These are phyloP conservation scores for Lobosporangium transversale DNA, from an alignment of 192 early-diverging fungal genomes.

Conservation along the genomic window DNA sequence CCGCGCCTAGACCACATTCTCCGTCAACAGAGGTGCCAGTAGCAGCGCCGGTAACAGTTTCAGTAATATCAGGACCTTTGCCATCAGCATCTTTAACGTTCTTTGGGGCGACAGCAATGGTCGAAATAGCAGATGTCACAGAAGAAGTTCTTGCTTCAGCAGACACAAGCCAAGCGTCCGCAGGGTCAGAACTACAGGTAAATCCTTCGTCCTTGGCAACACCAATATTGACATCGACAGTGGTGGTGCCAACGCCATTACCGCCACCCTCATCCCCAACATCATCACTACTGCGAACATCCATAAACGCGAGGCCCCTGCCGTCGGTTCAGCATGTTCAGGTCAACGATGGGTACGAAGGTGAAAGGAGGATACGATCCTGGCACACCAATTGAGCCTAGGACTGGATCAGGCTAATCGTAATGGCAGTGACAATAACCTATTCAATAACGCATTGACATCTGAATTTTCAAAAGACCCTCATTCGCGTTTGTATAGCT, in stretches of 20 bases:
- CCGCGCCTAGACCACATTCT: too few relatives aligned
- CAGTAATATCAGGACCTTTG: too few relatives aligned
- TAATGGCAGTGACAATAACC: neutral
- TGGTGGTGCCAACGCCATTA: neutral
- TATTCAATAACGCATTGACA: slow-evolving; percentile 22
- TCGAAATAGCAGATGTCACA: neutral
- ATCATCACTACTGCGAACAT: neutral
- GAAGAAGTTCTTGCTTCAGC: neutral
- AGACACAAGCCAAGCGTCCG: neutral
- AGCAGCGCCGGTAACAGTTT: too few relatives aligned
- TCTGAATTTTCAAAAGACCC: slow-evolving; percentile 32
- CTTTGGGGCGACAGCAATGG: neutral
- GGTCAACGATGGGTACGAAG: slow-evolving; percentile 30
- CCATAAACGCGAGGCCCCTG: too few relatives aligned
- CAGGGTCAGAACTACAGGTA: too few relatives aligned
- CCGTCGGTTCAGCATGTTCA: slow-evolving; percentile 27
- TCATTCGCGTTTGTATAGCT: slow-evolving; percentile 36
- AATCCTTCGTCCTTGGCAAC: too few relatives aligned
- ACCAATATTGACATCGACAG: too few relatives aligned
- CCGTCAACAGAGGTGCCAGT: too few relatives aligned
- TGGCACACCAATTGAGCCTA: too few relatives aligned
- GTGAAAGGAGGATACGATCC: slow-evolving; percentile 6
- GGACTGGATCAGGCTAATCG: too few relatives aligned
- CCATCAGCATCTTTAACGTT: too few relatives aligned
- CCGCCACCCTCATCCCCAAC: neutral